phyloP scores from a whole-genome alignment of 257 asterid species.

The Eustoma russellianum region DNA sequence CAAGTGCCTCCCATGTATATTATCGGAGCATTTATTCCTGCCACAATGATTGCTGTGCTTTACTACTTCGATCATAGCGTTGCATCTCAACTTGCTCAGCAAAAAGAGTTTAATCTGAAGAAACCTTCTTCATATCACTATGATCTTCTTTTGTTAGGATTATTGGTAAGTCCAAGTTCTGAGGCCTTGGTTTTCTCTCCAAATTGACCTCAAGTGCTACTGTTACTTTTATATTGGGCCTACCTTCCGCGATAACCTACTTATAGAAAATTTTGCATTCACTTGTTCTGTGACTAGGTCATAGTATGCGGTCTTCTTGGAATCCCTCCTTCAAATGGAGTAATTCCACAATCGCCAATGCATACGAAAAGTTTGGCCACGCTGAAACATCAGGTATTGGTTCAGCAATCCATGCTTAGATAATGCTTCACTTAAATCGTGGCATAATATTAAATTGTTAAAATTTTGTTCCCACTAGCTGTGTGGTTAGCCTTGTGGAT shows the following conservation, averaged over 20 bases:
- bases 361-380: conserved; percentile 96
- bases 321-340: conserved; percentile 98
- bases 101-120: conserved; percentile 79
- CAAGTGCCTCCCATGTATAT: conserved; percentile 76
- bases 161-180: conserved; percentile 44
- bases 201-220: too few species aligned
- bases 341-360: conserved; percentile 99
- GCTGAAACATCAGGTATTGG: conserved; percentile 80
- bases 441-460: too few species aligned
- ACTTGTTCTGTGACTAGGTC: conserved; percentile 33
- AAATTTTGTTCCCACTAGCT: too few species aligned
- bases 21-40: conserved; percentile 90
- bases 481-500: too few species aligned
- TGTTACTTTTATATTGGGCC: too few species aligned
- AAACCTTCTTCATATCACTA: conserved; percentile 93
- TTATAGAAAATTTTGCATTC: too few species aligned
- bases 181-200: neutral
- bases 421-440: too few species aligned
- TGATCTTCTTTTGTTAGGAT: conserved; percentile 92
- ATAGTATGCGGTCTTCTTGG: conserved; percentile 90
- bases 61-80: conserved; percentile 98
- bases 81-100: conserved; percentile 98
- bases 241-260: too few species aligned
- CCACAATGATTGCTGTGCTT: conserved; percentile 97
- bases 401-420: too few species aligned